Conservation (phyloP, 495 filamentous ascomycete species). For the Penicillium nucicola region DNA sequence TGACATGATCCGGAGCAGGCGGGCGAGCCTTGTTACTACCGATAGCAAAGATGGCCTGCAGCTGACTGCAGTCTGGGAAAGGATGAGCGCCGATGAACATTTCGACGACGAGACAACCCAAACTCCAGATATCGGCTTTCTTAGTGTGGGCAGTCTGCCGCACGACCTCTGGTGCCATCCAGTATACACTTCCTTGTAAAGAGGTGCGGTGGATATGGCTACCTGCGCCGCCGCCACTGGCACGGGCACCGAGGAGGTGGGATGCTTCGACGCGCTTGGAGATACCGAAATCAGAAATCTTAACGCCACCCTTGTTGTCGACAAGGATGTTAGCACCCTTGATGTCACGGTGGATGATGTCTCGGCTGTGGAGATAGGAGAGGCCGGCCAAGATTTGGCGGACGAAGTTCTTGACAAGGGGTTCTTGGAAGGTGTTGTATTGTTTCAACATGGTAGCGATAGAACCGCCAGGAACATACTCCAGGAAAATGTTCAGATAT, state of each 20-base stretch:
- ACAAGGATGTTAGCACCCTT: conserved; percentile 99
- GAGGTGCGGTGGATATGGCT: conserved; percentile 83
- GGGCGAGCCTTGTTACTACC: conserved; percentile 82
- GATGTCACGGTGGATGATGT: conserved; percentile 98
- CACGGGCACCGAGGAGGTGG: conserved; percentile 54
- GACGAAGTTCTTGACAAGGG: conserved; percentile 93
- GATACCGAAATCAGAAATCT: conserved; percentile 99
- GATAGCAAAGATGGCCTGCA: conserved; percentile 99
- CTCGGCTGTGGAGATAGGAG: conserved; percentile 90
- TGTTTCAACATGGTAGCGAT: conserved; percentile 98
- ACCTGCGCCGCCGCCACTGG: conserved; percentile 36
- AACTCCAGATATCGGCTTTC: conserved; percentile 99
- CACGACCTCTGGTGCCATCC: conserved; percentile 99
- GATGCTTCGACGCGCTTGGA: conserved; percentile 93
- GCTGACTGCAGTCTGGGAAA: conserved; percentile 93
- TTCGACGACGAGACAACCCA: conserved; percentile 95
- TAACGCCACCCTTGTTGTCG: conserved; percentile 98
- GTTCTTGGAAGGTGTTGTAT: conserved; percentile 91
- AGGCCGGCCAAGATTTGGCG: conserved; percentile 92
- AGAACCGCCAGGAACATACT: conserved; percentile 96
- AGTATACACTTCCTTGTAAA: conserved; percentile 95
- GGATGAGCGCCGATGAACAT: conserved; percentile 98
- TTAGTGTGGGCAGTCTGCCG: conserved; percentile 96
- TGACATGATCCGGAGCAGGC: conserved; percentile 83
- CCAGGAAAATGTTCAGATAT: conserved; percentile 98